Evolutionary conservation across 805 yeast genomes (phyloP).

Genomic region (Monosporozyma solicola): DNA sequence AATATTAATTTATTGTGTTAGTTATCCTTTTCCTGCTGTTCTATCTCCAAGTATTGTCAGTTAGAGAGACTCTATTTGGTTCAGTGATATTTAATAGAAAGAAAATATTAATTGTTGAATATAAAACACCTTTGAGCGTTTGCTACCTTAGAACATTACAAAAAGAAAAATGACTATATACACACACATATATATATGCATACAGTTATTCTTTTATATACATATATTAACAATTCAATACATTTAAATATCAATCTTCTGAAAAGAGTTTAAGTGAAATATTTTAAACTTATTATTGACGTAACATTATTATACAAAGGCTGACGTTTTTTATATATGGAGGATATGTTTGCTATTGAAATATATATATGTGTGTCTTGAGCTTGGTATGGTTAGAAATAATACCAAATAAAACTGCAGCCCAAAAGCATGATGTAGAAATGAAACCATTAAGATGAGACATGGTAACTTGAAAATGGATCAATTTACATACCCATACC

Average conservation of each 20-base stretch:
- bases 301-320: neutral
- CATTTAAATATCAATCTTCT: too few species aligned
- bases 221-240: neutral
- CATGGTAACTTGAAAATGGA: neutral
- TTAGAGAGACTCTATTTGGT: neutral
- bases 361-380: neutral
- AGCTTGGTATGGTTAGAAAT: neutral
- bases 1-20: neutral
- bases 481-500: constrained; percentile 25
- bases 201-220: neutral
- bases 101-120: neutral
- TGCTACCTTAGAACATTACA: neutral
- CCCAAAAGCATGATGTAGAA: neutral
- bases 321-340: neutral
- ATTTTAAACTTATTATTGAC: neutral
- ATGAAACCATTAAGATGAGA: neutral
- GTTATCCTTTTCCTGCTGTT: neutral
- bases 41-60: neutral
- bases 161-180: neutral
- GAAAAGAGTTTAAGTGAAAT: too few species aligned
- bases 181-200: neutral
- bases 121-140: neutral
- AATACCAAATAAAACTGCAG: neutral
- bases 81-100: neutral
- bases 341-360: neutral